phyloP scores from a whole-genome alignment of 2,329 filamentous ascomycete species.

The Pleurostoma richardsiae region DNA sequence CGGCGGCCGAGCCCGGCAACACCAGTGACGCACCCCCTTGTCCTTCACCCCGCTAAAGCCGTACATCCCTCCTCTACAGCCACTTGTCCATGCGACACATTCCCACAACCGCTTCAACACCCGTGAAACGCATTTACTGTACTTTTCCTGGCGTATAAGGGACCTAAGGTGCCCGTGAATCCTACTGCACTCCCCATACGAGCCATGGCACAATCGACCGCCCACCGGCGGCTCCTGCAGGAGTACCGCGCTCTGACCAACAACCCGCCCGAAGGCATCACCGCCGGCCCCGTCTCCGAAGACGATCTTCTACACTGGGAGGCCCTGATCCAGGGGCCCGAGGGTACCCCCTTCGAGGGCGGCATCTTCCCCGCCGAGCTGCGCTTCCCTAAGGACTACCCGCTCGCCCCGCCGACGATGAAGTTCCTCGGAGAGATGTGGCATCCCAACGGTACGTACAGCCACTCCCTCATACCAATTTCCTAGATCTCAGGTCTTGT shows the following conservation, averaged over 20 bases:
- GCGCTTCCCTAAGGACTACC: conserved; percentile 93
- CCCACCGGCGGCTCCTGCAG: conserved; percentile 80
- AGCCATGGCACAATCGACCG: conserved; percentile 52
- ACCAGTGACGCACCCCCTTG: too few species aligned
- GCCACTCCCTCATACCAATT: not conserved
- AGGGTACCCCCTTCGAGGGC: conserved; percentile 93
- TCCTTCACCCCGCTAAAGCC: too few species aligned
- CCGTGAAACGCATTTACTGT: too few species aligned
- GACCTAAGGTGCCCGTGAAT: too few species aligned
- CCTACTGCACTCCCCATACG: too few species aligned
- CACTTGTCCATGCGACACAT: not conserved
- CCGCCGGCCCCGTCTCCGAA: conserved; percentile 85
- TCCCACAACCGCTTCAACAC: not conserved
- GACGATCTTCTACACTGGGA: conserved; percentile 97
- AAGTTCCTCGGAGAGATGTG: conserved; percentile 90
- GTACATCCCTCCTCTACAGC: too few species aligned
- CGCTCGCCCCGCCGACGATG: conserved; percentile 94
- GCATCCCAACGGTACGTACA: conserved; percentile 80
- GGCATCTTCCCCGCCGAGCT: conserved; percentile 94
- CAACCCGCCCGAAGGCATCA: conserved; percentile 96
- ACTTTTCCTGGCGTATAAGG: too few species aligned
- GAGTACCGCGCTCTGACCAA: conserved; percentile 94
- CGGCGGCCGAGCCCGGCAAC: too few species aligned
- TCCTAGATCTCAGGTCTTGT: not conserved
- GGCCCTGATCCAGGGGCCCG: conserved; percentile 89